Evolutionary conservation across 129 eudicot species (phyloP), one percentile per base, ranked within the genome.

Genomic region (Centrapalus pauciflorus): DNA sequence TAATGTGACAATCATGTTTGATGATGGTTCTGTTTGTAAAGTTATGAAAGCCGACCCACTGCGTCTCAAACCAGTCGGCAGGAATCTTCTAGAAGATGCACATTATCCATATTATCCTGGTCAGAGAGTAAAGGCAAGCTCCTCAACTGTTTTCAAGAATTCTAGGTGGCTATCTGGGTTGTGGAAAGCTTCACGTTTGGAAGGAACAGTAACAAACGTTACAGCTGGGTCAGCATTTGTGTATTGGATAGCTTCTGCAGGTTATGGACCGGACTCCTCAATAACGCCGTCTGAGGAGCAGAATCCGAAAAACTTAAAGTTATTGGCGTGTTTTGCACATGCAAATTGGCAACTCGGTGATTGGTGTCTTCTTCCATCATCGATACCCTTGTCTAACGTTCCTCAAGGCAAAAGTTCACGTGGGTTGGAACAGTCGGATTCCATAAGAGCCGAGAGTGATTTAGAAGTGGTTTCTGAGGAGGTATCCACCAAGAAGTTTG

Each of bases 181-280:
- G 37, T 94, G 99, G 99, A 94, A 85, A 84, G 83, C 95, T 16
- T 84, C 83, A 74, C 79, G 87, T 21, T 24, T 84, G 60, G 97
- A 94, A 75, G 97, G 97, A 72, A 94, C 97, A 3, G 97, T 94
- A 23, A 89, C 83, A 25, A 84, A 79, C 65, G 99, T 94, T 54
- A 74, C 88, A 21, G 90, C 81, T 8, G 97, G 88, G 10, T 94
- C 97, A 3, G 90, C 83, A 50, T 94, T 86, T 64, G 73, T 94
- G 43, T 87, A 94, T 62, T 94, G 99, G 99, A 89, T 94, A 65
- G 99, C 99, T 30, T 94, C 99, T 76, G 94, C 99, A 38, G 97
- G 99, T 27, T 89, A 86, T 61, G 99, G 99, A 45, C 90, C 95
- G 0, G 90, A 89, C 23, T 94, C 94, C 56, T 85, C 95, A 30